phyloP scores from a whole-genome alignment of 2,329 filamentous ascomycete genomes.

The Fusarium scirpi region DNA sequence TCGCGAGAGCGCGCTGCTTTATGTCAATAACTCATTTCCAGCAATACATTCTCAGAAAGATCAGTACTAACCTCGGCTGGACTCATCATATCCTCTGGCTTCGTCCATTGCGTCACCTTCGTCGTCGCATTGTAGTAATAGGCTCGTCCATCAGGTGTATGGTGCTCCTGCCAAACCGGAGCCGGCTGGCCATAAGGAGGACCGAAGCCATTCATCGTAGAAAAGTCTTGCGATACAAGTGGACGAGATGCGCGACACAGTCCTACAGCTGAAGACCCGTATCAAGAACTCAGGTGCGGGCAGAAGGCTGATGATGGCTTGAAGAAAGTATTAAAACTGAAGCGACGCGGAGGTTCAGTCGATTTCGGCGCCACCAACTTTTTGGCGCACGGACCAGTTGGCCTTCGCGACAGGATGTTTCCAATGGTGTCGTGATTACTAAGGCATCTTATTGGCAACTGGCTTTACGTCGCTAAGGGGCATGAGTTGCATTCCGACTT shows the following conservation, averaged over 20 bases:
- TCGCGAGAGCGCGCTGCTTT: conserved; percentile 75
- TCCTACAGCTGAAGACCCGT: not conserved
- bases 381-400: conserved; percentile 42
- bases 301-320: conserved; percentile 17
- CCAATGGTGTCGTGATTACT: conserved; percentile 18
- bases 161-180: conserved; percentile 82
- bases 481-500: conserved; percentile 39
- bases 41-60: not conserved
- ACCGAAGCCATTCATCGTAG: conserved; percentile 69
- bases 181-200: conserved; percentile 63
- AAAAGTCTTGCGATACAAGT: not conserved
- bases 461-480: conserved; percentile 44
- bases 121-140: conserved; percentile 94
- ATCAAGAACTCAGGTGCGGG: not conserved
- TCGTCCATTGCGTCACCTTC: conserved; percentile 92
- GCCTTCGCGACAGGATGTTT: conserved; percentile 12
- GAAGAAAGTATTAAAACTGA: conserved; percentile 18
- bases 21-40: conserved; percentile 23
- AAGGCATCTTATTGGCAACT: conserved; percentile 19
- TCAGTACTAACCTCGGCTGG: conserved; percentile 74
- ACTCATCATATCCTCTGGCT: conserved; percentile 90
- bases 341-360: conserved; percentile 18
- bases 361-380: conserved; percentile 38
- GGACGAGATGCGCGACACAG: conserved; percentile 18
- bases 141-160: conserved; percentile 81